Evolutionary conservation across 352 stramenopile species (phyloP).

Genomic region (Phytopythium aichiense): DNA sequence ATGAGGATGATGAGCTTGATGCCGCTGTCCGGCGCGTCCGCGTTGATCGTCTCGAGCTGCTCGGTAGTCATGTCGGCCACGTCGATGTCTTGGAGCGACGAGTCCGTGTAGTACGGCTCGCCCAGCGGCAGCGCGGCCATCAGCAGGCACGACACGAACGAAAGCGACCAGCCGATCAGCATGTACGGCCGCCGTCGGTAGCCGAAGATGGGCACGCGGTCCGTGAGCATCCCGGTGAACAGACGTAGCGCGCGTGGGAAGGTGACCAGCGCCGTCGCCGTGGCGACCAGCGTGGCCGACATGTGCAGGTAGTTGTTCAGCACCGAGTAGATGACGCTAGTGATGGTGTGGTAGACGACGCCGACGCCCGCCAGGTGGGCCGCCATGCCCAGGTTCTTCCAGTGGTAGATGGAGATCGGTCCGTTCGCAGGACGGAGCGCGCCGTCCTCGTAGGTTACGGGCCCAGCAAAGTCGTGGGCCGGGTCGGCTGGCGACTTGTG

Average conservation of each 20-base stretch:
- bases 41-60: constrained; percentile 35
- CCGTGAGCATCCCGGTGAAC: constrained; percentile 66
- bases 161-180: constrained; percentile 53
- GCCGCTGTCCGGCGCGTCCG: constrained; percentile 31
- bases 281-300: constrained; percentile 44
- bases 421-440: constrained; percentile 26
- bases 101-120: constrained; percentile 42
- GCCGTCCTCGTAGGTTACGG: constrained; percentile 22
- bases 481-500: constrained; percentile 18
- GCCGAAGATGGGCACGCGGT: constrained; percentile 74
- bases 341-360: constrained; percentile 41
- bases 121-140: constrained; percentile 45
- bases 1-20: constrained; percentile 65
- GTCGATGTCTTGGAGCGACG: constrained; percentile 17
- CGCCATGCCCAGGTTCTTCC: constrained; percentile 41
- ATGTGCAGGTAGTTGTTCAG: constrained; percentile 67
- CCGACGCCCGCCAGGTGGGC: constrained; percentile 39
- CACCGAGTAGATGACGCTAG: constrained; percentile 47
- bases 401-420: constrained; percentile 33
- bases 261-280: constrained; percentile 40
- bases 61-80: constrained; percentile 23
- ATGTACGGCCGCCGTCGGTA: constrained; percentile 83
- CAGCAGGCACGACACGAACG: constrained; percentile 30
- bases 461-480: not conserved
- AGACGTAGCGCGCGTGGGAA: constrained; percentile 45